Evolutionary conservation across 140 eudicot genomes (phyloP).

Genomic region (Stevia rebaudiana): DNA sequence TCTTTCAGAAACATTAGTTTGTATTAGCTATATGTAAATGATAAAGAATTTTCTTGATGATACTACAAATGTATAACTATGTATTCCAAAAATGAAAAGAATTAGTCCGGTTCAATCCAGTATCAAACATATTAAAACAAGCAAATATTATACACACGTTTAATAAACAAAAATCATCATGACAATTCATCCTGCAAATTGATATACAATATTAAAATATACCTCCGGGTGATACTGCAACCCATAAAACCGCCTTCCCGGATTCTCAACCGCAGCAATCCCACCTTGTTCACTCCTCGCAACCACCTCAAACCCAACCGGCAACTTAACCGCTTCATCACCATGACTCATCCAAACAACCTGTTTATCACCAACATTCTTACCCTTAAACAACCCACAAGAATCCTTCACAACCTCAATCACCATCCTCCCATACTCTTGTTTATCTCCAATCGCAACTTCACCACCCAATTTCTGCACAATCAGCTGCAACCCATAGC

Average conservation of each 20-base stretch:
- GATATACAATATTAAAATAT: background rate
- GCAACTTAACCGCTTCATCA: conserved; percentile 72
- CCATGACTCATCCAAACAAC: conserved; percentile 98
- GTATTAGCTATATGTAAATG: too few species aligned
- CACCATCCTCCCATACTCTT: conserved; percentile 89
- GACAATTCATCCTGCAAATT: background rate
- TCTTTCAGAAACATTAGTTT: too few species aligned
- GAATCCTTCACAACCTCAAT: conserved; percentile 50
- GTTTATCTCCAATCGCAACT: conserved; percentile 74
- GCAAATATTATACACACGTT: background rate
- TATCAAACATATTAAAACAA: background rate
- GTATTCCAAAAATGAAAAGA: too few species aligned
- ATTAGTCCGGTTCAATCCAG: too few species aligned
- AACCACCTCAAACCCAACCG: conserved; percentile 76
- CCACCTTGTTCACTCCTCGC: conserved; percentile 74
- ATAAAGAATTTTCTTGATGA: too few species aligned
- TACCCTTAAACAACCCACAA: conserved; percentile 45
- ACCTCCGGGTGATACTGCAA: conserved; percentile 44
- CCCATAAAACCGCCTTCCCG: conserved; percentile 59
- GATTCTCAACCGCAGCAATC: conserved; percentile 69
- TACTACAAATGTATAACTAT: too few species aligned
- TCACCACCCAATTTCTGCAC: conserved; percentile 84
- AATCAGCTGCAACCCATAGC: conserved; percentile 77
- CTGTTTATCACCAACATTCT: conserved; percentile 47
- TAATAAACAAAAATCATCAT: background rate